These are phyloP conservation scores for Alloteropsis angusta DNA, from an alignment of 202 grass and related monocot genomes.

Conservation along the genomic window DNA sequence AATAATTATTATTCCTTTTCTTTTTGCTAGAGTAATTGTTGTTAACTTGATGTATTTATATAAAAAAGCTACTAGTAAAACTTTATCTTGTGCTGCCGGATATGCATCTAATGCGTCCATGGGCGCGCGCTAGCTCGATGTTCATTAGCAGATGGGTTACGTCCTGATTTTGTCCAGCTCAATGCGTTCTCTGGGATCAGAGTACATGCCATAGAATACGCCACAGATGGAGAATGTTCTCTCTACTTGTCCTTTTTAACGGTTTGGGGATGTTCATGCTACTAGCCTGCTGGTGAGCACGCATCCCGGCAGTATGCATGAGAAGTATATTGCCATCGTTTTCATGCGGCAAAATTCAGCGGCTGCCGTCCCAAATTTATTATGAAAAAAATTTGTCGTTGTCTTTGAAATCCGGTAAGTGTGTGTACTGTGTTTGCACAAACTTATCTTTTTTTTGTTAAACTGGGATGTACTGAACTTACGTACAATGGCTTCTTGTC, in stretches of 20 bases:
- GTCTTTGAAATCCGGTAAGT: not conserved
- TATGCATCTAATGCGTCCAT: not conserved
- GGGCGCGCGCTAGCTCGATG: not conserved
- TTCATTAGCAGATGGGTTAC: slow-evolving; percentile 21
- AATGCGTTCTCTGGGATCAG: not conserved
- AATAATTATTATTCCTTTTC: too few relatives aligned
- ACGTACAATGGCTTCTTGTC: not conserved
- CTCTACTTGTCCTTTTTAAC: not conserved
- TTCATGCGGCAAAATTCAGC: not conserved
- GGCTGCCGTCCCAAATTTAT: not conserved
- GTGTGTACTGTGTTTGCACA: not conserved
- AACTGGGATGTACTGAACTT: not conserved
- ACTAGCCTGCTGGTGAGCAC: not conserved
- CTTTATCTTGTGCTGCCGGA: not conserved
- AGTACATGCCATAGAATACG: not conserved
- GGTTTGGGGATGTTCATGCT: not conserved
- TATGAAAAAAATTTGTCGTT: not conserved
- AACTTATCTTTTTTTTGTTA: not conserved
- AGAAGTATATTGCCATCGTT: not conserved
- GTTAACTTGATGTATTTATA: not conserved
- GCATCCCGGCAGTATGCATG: too few relatives aligned
- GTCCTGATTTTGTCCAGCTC: slow-evolving; percentile 26
- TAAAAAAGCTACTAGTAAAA: not conserved
- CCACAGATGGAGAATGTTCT: slow-evolving; percentile 1
- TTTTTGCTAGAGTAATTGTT: not conserved